Conservation (phyloP, 345 rosid genomes). For the Lepidium aucheri region DNA sequence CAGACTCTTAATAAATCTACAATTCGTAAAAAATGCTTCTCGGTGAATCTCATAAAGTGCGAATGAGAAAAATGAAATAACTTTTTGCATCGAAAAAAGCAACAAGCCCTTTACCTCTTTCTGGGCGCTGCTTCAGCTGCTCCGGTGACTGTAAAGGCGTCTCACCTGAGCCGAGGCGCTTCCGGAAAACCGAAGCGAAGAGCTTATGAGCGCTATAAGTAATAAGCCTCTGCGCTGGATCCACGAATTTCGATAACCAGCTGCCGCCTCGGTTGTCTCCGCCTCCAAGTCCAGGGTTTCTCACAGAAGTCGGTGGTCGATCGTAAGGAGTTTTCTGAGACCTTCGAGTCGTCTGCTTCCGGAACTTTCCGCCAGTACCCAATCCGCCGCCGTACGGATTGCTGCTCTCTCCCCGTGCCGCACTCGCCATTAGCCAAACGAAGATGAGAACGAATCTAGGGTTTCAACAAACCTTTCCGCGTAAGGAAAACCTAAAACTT, state of each 20-base stretch:
- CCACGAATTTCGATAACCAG: slow-evolving; percentile 70
- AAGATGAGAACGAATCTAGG: slow-evolving; percentile 30
- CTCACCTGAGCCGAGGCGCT: slow-evolving; percentile 48
- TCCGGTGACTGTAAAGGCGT: slow-evolving; percentile 15
- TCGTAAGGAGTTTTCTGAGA: slow-evolving; percentile 61
- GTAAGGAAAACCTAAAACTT: slow-evolving; percentile 19
- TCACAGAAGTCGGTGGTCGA: slow-evolving; percentile 45
- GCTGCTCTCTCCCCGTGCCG: slow-evolving; percentile 36
- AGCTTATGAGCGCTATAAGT: slow-evolving; percentile 69
- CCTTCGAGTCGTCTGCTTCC: slow-evolving; percentile 52
- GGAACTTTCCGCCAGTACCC: slow-evolving; percentile 67
- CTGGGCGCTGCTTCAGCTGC: slow-evolving; percentile 28
- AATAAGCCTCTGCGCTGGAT: slow-evolving; percentile 84
- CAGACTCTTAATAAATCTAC: background rate
- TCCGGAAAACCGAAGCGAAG: slow-evolving; percentile 63
- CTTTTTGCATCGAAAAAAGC: background rate
- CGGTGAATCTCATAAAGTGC: background rate
- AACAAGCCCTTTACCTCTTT: slow-evolving; percentile 28
- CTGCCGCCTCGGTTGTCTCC: slow-evolving; percentile 30
- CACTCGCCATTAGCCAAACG: slow-evolving; percentile 37
- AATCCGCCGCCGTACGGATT: slow-evolving; percentile 32
- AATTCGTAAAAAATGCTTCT: background rate
- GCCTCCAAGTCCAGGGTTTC: slow-evolving; percentile 33
- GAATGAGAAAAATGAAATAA: background rate
- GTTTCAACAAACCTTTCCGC: slow-evolving; percentile 25